A percentile compares a stretch with the other conserved stretches of the same genome.
phyloP scores from a whole-genome alignment of 495 filamentous ascomycete genomes.

The Rhizodiscina lignyota region DNA sequence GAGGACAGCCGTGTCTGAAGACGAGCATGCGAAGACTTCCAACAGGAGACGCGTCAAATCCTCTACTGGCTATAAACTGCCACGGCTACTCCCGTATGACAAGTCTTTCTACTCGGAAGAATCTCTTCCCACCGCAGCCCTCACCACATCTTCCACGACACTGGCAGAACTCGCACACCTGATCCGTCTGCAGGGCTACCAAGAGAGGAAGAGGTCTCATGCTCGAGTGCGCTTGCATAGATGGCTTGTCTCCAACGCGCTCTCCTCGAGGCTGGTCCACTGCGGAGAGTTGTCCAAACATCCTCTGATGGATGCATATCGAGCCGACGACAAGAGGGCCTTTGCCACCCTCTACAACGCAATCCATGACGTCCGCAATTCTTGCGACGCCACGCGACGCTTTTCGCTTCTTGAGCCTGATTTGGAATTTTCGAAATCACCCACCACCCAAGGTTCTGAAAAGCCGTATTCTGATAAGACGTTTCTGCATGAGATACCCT shows the following conservation, averaged over 20 bases:
- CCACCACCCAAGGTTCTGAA: conserved; percentile 3
- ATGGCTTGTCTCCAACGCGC: conserved; percentile 41
- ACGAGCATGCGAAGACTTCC: too few relatives aligned
- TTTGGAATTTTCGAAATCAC: conserved; percentile 34
- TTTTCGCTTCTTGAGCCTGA: conserved; percentile 56
- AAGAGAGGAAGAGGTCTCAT: conserved; percentile 52
- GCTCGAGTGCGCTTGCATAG: conserved; percentile 49
- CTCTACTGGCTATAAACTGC: too few relatives aligned
- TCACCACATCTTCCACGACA: conserved; percentile 35
- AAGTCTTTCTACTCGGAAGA: conserved; percentile 22
- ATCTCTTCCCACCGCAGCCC: conserved; percentile 18
- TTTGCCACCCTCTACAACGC: conserved; percentile 81
- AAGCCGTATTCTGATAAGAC: conserved; percentile 19
- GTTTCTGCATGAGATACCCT: conserved; percentile 68
- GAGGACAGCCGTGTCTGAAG: too few relatives aligned
- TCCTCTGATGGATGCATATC: conserved; percentile 74
- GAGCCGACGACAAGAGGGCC: conserved; percentile 72
- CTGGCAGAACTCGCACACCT: conserved; percentile 56
- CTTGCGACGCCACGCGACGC: conserved; percentile 54
- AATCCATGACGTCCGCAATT: conserved; percentile 73
- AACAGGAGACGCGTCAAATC: too few relatives aligned
- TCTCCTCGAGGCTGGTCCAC: conserved; percentile 64
- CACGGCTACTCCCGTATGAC: conserved; percentile 24
- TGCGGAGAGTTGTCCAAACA: conserved; percentile 63
- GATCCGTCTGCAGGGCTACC: conserved; percentile 53